Base-by-base conservation (phyloP, 1,284 basidiomycete genomes). In the Vanrija sp. region DNA sequence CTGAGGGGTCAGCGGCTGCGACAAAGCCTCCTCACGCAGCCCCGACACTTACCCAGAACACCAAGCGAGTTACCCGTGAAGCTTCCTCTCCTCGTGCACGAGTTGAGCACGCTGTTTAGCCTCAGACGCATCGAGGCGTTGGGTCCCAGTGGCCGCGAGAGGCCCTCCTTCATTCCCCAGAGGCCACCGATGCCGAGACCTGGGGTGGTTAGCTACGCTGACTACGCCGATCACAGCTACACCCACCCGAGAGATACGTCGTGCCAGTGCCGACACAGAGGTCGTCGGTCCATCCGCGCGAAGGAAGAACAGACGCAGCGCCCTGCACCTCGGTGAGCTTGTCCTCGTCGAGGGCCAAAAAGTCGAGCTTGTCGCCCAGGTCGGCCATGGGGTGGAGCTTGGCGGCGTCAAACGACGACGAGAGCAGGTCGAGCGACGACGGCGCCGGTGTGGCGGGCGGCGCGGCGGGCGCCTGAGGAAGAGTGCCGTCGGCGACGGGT, bases 21-120 rank as follows among this genome's bases (percentile, higher is more conserved):
- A 35, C 41, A 37, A 45, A 45, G 20, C 8, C 12, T 27, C 24
- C 46, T 35, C 47, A 24, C 24, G 31, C 35, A 8, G 8, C 15
- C 15, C 6, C 1, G 2, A 20, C 4, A 73, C 79, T 60, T 68
- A 96, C 94, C 95, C 63, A 98, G 80, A 60, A 98, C 89, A 76
- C 96, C 96, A 72, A 94, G 90, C 71, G 91, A 97, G 81, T 98
- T 99, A 69, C 94, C 96, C 76, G 97, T 87, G 78, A 97, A 97
- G 49, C 89, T 94, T 42, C 96, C 96, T 78, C 96, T 84, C 77
- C 95, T 82, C 58, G 95, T 98, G 73, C 97, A 85, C 73, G 91
- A 88, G 81, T 98, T 99, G 66, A 98, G 83, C 56, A 98, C 80
- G 67, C 91, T 94, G 79, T 98, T 99, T 79, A 98, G 86, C 79